phyloP scores from a whole-genome alignment of 305 asterid genomes.

The Stenogyne calaminthoides region DNA sequence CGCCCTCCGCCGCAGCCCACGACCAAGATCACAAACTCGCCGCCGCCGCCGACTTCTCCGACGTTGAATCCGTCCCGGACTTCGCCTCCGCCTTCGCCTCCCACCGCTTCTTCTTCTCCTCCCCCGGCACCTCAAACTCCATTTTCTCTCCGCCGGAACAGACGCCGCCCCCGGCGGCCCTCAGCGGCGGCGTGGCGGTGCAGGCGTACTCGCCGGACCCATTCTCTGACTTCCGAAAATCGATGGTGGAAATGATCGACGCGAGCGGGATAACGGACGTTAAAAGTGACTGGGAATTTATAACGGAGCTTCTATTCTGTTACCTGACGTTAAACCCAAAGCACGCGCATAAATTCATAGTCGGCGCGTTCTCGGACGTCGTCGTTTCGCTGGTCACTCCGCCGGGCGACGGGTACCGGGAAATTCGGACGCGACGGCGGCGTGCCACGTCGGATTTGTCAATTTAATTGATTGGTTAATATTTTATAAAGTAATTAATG shows the following conservation, averaged over 20 bases:
- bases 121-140: slow-evolving; percentile 79
- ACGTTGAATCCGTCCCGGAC: slow-evolving; percentile 48
- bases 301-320: slow-evolving; percentile 68
- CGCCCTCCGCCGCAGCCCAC: slow-evolving; percentile 34
- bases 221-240: slow-evolving; percentile 55
- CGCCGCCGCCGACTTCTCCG: slow-evolving; percentile 30
- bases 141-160: slow-evolving; percentile 42
- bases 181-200: slow-evolving; percentile 62
- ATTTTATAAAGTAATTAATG: too few relatives aligned
- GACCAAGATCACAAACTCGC: not conserved
- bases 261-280: slow-evolving; percentile 43
- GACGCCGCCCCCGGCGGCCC: slow-evolving; percentile 13
- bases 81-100: slow-evolving; percentile 68
- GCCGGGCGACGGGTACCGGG: slow-evolving; percentile 29
- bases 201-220: slow-evolving; percentile 72
- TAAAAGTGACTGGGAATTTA: slow-evolving; percentile 52
- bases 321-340: slow-evolving; percentile 66
- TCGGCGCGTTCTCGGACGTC: slow-evolving; percentile 72
- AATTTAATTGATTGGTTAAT: not conserved
- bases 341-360: slow-evolving; percentile 63
- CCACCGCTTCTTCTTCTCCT: slow-evolving; percentile 72
- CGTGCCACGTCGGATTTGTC: slow-evolving; percentile 2
- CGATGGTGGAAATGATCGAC: slow-evolving; percentile 85
- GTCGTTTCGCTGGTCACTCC: slow-evolving; percentile 44
- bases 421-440: not conserved